Base-by-base conservation (phyloP, 352 stramenopile species). In the Phytophthora citricola region DNA sequence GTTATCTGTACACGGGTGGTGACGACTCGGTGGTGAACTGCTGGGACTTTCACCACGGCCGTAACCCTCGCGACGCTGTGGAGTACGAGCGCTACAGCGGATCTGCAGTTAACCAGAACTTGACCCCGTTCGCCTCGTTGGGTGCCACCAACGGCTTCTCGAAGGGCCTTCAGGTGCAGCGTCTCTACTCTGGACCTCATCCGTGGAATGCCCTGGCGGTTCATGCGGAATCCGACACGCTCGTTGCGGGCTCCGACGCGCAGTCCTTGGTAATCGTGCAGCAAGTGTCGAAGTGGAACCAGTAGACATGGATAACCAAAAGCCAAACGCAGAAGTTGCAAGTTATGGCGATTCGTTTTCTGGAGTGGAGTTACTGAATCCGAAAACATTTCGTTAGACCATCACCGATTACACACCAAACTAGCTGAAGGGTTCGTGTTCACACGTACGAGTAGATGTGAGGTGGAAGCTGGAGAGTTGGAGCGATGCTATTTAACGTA, bases 41-140 rank as follows among this genome's bases (percentile, higher is more conserved):
- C 46, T 94, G 87, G 87, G 81, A 93, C 59, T 93, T 94, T 51
- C 82, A 93, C 52, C 58, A 81, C 44, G 76, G 78, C 22, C 73
- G 72, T 4, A 79, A 74, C 8, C 56, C 66, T 20, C 74, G 68
- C 27, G 78, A 89, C 22, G 32, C 71, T 9, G 70, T 94, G 48
- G 86, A 91, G 56, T 94, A 92, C 63, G 81, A 90, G 31, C 63
- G 60, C 39, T 60, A 61, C 47, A 63, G 24, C 53, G 53, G 48
- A 26, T 44, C 45, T 44, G n/a, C 54, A 46, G 17, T n/a, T 24
- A 65, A 22, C 27, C 58, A 71, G 40, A 72, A 22, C 40, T 40
- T 49, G 34, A 55, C 27, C 17, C 17, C 38, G 22, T 55, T 63
- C 31, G 63, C 24, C 20, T 41, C 31, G 53, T 62, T 62, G 53